Percentiles rank a stretch among this genome's conserved stretches.
These are phyloP conservation scores for Hypsizygus marmoreus DNA, from an alignment of 768 basidiomycete genomes.

Conservation along the genomic window DNA sequence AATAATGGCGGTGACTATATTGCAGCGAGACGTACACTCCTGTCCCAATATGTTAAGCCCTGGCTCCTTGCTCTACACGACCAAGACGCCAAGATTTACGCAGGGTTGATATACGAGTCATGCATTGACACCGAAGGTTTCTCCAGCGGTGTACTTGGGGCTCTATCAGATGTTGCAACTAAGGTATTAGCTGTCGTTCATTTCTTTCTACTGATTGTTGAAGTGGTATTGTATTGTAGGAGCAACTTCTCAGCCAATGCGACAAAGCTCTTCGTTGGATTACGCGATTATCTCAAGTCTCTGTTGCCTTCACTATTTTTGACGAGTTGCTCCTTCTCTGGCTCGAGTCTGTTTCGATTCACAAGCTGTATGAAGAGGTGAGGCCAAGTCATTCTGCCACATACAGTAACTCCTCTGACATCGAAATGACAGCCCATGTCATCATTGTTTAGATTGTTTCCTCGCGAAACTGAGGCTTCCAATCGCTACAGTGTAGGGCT, in stretches of 20 bases:
- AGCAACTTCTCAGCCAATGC: slow-evolving; percentile 17
- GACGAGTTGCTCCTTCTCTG: slow-evolving; percentile 61
- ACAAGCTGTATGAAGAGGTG: slow-evolving; percentile 41
- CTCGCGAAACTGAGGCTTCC: slow-evolving; percentile 48
- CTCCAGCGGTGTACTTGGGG: slow-evolving; percentile 3
- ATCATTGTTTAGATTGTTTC: slow-evolving; percentile 59
- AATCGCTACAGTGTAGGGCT: slow-evolving; percentile 39
- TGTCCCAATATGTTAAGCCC: slow-evolving; percentile 55
- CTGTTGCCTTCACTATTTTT: slow-evolving; percentile 57
- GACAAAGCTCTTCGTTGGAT: slow-evolving; percentile 54
- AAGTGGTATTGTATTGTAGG: neutral
- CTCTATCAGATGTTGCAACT: slow-evolving; percentile 6
- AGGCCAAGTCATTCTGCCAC: slow-evolving; percentile 8
- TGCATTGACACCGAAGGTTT: slow-evolving; percentile 47
- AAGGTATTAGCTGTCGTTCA: slow-evolving; percentile 11
- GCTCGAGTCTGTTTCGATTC: slow-evolving; percentile 48
- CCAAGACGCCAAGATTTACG: slow-evolving; percentile 56
- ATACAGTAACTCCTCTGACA: neutral
- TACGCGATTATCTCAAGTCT: slow-evolving; percentile 52
- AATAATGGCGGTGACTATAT: slow-evolving; percentile 76
- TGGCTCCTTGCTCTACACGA: slow-evolving; percentile 76
- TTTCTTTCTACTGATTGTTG: neutral
- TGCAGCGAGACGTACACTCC: slow-evolving; percentile 53
- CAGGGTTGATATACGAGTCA: slow-evolving; percentile 52
- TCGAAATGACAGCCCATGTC: slow-evolving; percentile 43